These are phyloP conservation scores for Hyaloscypha bicolor DNA, from an alignment of 495 filamentous ascomycete species.

Conservation along the genomic window DNA sequence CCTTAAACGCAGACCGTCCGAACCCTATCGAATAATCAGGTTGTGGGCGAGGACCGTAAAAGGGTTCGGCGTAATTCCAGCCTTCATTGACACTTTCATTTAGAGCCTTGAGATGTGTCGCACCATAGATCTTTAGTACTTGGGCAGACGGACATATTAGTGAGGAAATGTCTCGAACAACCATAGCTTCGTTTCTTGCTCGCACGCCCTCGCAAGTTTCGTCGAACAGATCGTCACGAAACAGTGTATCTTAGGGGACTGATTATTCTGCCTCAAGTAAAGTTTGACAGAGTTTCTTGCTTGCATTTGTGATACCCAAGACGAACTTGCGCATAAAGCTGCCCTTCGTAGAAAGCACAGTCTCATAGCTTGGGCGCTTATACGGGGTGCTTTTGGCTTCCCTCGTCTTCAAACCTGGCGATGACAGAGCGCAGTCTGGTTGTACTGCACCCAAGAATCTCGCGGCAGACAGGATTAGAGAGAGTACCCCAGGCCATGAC, in stretches of 20 bases:
- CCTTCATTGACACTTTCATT: too few relatives aligned
- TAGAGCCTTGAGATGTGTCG: slow-evolving; percentile 28
- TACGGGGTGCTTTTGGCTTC: too few relatives aligned
- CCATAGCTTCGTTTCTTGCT: slow-evolving; percentile 41
- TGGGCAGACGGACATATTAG: slow-evolving; percentile 44
- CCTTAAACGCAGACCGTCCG: background rate
- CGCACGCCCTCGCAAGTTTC: slow-evolving; percentile 34
- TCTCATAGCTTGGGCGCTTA: too few relatives aligned
- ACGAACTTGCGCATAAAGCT: slow-evolving; percentile 43
- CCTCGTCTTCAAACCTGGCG: too few relatives aligned
- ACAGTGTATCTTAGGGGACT: slow-evolving; percentile 38
- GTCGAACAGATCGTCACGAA: slow-evolving; percentile 39
- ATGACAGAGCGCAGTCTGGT: too few relatives aligned
- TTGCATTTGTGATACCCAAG: slow-evolving; percentile 12
- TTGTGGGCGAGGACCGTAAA: too few relatives aligned
- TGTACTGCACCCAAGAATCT: too few relatives aligned
- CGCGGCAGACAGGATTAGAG: too few relatives aligned
- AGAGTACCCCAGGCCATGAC: too few relatives aligned
- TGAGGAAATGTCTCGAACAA: slow-evolving; percentile 42
- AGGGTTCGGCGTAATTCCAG: slow-evolving; percentile 19
- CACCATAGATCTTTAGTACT: too few relatives aligned
- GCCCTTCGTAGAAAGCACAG: slow-evolving; percentile 39
- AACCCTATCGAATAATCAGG: slow-evolving; percentile 49
- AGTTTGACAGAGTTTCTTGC: slow-evolving; percentile 21
- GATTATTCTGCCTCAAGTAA: background rate